Evolutionary conservation across 805 yeast genomes (phyloP).

Genomic region (Candida ipomoeae): DNA sequence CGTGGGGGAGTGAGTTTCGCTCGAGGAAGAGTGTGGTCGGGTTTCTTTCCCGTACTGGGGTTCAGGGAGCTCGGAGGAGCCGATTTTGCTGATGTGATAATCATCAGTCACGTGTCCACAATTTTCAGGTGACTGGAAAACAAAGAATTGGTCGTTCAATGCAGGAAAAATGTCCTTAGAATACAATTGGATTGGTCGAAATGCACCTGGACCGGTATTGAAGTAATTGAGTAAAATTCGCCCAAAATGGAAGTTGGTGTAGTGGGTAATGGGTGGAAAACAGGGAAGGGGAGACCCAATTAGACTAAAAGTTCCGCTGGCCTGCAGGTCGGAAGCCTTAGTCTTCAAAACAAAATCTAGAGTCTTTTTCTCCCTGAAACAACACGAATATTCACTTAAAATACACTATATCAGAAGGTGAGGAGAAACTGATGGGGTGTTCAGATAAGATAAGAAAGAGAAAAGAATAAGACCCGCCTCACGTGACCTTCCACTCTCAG

Average conservation of each 20-base stretch:
- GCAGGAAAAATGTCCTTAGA: no score
- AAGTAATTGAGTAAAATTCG: no score
- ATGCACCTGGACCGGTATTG: no score
- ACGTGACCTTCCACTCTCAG: slow-evolving; percentile 1
- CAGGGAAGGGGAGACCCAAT: neutral
- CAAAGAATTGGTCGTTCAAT: no score
- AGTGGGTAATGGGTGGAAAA: neutral
- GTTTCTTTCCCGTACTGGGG: neutral
- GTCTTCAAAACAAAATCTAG: no score
- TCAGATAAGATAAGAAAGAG: slow-evolving; percentile 11
- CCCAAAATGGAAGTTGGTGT: neutral
- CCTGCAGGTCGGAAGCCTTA: neutral
- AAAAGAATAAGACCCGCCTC: slow-evolving; percentile 4
- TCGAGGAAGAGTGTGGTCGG: neutral
- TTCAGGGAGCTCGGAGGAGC: neutral
- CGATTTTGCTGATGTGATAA: neutral
- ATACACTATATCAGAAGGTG: neutral
- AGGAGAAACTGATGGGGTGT: neutral
- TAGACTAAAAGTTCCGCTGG: neutral
- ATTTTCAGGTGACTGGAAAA: no score
- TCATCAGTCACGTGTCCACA: neutral
- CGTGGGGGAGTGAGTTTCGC: neutral
- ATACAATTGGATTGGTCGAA: no score
- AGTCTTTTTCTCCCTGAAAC: no score
- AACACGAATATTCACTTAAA: no score